phyloP scores from a whole-genome alignment of 2,329 filamentous ascomycete genomes.

The Epichloe uncinata region DNA sequence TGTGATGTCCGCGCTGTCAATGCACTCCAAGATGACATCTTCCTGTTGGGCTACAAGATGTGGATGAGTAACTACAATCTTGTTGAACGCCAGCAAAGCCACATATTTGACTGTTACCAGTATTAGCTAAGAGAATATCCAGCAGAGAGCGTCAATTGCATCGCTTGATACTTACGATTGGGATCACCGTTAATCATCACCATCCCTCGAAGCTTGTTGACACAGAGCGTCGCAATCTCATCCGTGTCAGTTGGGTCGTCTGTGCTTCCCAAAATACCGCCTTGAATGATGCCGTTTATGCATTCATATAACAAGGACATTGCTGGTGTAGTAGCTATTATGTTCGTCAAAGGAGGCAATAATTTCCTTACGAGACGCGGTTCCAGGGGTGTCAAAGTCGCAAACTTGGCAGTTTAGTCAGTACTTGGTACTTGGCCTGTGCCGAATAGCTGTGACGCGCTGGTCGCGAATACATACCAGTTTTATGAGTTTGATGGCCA shows the following conservation, averaged over 20 bases:
- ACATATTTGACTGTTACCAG: conserved; percentile 74
- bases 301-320: conserved; percentile 99
- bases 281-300: conserved; percentile 96
- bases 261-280: conserved; percentile 75
- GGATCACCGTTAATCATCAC: conserved; percentile 86
- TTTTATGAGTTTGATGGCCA: conserved; percentile 99
- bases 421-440: conserved; percentile 5
- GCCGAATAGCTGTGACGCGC: not conserved
- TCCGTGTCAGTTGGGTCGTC: conserved; percentile 73
- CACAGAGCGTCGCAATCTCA: conserved; percentile 83
- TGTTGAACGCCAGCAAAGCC: conserved; percentile 86
- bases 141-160: not conserved
- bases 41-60: conserved; percentile 83
- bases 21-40: conserved; percentile 91
- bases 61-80: conserved; percentile 80
- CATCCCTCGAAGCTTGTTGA: conserved; percentile 88
- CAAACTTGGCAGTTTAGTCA: conserved; percentile 50
- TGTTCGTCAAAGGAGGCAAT: conserved; percentile 75
- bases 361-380: conserved; percentile 85
- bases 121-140: not conserved
- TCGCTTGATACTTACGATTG: conserved; percentile 51
- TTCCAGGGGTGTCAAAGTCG: conserved; percentile 82
- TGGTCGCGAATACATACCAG: conserved; percentile 40
- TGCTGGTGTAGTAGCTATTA: conserved; percentile 87
- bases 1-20: conserved; percentile 90